Evolutionary conservation across 768 basidiomycete genomes (phyloP), one percentile per base, ranked within the genome.

Genomic region (Pholiota microspora): DNA sequence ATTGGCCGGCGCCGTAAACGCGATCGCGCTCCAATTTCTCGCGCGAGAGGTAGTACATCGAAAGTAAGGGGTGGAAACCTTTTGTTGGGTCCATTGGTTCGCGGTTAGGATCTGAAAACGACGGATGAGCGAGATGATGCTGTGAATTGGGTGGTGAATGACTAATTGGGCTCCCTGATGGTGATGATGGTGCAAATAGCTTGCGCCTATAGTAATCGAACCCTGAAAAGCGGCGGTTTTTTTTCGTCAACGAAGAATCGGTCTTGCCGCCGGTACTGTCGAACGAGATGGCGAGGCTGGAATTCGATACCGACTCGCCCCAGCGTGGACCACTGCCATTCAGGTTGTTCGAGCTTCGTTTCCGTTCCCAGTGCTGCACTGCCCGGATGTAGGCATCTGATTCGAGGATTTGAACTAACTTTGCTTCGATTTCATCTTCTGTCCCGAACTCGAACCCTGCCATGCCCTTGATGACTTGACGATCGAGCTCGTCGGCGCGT

Each of bases 391-490:
- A 99, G 1, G 73, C 66, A 25, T 97, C 94, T 0, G 87, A 86
- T 59, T 85, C 82, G 21, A 98, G 82, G 18, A 97, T 80, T 0
- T 82, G 77, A 8, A 80, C 65, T 2, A 98, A 80, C 64, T 78
- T 85, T 36, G 77, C 76, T 69, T 92, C 87, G 52, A 98, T 92
- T 10, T 96, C 90, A 4, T 89, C 88, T 47, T 89, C 87, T 0
- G 88, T 76, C 13, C 97, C 97, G 61, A 99, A 98, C 64, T 98
- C 96, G 72, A 99, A 98, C 4, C 96, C 96, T 38, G 86, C 85
- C 97, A 98, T 98, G 47, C 87, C 87, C 29, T 80, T 81, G 64
- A 99, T 81, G 55, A 98, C 92, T 32, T 86, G 81, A 27, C 79
- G 81, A 68, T 98, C 94, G 48, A 99, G 78, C 49, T 98, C 95